Evolutionary conservation across 441 rosid species (phyloP), one percentile per base, ranked within the genome.

Genomic region (Geranium incanum): DNA sequence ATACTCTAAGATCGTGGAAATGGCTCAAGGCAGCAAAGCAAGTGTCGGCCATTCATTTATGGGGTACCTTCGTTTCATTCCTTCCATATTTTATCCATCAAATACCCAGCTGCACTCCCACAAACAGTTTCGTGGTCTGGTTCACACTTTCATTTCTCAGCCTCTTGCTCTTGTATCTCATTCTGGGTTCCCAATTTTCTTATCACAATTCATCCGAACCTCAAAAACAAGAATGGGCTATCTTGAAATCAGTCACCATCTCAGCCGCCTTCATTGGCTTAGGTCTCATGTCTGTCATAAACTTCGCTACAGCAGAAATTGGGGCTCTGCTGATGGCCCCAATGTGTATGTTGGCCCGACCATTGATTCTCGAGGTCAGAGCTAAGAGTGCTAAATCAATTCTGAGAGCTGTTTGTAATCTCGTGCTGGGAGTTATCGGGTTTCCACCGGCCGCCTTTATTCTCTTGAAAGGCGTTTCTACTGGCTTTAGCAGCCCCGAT

Each of bases 291-390:
- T 94, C 96, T 1, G 80, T 94, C 70, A 87, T 94, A 68, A 94
- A 94, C 79, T 94, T 94, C 70, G 97, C 97, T n/a, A 81, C 89
- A 4, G 99, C 97, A 37, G 91, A 92, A 81, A 79, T 94, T 19
- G 97, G 99, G 50, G 97, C 97, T 37, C 73, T 92, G 69, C 68
- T 90, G 36, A 65, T 92, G 45, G 97, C 92, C 41, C 99, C 97
- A 15, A 74, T 78, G 76, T 86, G 93, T 80, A 81, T 92, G 89
- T 70, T 92, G 85, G 88, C 80, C 69, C 87, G 75, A 23, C 99
- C 97, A 43, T 63, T 94, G 72, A 88, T 73, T 75, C 86, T 78
- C 3, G 90, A 86, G 69, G 37, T 85, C 59, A 81, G 77, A 76
- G 77, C 82, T 36, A 68, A 85, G 75, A 76, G 74, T 4, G 43